Evolutionary conservation across 2,329 filamentous ascomycete genomes (phyloP), one percentile per base, ranked within the genome.

Genomic region (Colletotrichum sp.): DNA sequence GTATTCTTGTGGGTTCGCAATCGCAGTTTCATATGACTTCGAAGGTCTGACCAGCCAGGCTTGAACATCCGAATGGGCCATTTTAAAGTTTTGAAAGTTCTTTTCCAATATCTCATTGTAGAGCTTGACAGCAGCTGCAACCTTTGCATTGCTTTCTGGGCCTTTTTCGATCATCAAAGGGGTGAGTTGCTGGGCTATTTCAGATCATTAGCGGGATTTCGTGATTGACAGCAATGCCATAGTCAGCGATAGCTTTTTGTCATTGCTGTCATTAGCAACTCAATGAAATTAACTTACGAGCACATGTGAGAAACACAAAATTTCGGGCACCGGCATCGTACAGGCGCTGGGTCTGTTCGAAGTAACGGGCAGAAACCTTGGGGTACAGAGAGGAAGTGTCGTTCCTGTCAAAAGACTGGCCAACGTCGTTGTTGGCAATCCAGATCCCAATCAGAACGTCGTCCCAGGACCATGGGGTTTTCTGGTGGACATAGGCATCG

Each of bases 341-440:
- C 12, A 94, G 83, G n/a, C 85, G 75, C 71, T 87, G 82, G 0
- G 88, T 79, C 3, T 89, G 80, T 9, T 81, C 81, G 18, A 85
- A 84, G 71, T 89, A 89, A 22, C 84, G 83, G 2, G 80, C 82
- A 26, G 89, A 86, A 8, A 88, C 85, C 15, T 81, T 78, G 3
- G 78, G 78, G 62, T 87, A 83, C 6, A 89, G 79, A 0, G 79
- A 80, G 0, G 81, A 83, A 28, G 82, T 81, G 1, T 80, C 72
- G 0, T 78, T 62, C 1, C 81, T 82, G 3, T 81, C 71, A 18
- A 78, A 90, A 0, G 86, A 86, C 69, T 90, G 89, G 2, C 88
- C 88, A 2, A 91, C 86, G 76, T 90, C 90, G 71, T 91, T 91
- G 77, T 91, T 89, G 5, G 90, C 90, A 22, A 91, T 90, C 84